Conservation (phyloP, 1,139 yeast species). For the Scheffersomyces parashehatae region DNA sequence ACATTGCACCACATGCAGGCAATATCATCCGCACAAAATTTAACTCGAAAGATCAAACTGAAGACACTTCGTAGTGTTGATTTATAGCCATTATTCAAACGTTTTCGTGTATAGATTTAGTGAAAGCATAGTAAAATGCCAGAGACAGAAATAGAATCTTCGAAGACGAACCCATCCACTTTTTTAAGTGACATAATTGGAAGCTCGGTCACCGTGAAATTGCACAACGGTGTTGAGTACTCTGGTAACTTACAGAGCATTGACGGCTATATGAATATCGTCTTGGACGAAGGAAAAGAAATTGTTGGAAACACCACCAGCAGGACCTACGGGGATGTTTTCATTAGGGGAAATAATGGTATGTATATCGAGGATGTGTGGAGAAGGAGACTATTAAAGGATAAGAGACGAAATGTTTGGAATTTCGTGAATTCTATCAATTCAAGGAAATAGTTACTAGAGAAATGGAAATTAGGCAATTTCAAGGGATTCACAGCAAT, state of each 20-base stretch:
- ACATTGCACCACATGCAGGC: too few relatives aligned
- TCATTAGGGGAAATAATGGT: slow-evolving; percentile 93
- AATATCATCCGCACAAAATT: too few relatives aligned
- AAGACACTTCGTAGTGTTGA: too few relatives aligned
- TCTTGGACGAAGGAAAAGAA: slow-evolving; percentile 76
- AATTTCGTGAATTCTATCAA: too few relatives aligned
- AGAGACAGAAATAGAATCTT: not conserved
- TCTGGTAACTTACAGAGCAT: slow-evolving; percentile 76
- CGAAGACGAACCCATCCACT: slow-evolving; percentile 63
- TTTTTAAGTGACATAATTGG: slow-evolving; percentile 82
- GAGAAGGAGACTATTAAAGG: not conserved
- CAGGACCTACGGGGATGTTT: slow-evolving; percentile 76
- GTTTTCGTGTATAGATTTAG: too few relatives aligned
- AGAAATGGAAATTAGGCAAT: not conserved
- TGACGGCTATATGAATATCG: slow-evolving; percentile 97
- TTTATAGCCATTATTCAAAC: too few relatives aligned
- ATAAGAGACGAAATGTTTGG: not conserved
- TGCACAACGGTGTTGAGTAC: slow-evolving; percentile 86
- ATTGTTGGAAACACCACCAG: slow-evolving; percentile 56
- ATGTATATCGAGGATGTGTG: slow-evolving; percentile 29
- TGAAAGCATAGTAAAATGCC: not conserved
- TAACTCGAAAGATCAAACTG: too few relatives aligned
- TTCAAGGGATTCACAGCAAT: not conserved
- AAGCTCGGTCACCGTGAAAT: slow-evolving; percentile 75
- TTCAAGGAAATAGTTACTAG: not conserved